Evolutionary conservation across 1,284 basidiomycete genomes (phyloP), one percentile per base, ranked within the genome.

Genomic region (Trichosporon faecale): DNA sequence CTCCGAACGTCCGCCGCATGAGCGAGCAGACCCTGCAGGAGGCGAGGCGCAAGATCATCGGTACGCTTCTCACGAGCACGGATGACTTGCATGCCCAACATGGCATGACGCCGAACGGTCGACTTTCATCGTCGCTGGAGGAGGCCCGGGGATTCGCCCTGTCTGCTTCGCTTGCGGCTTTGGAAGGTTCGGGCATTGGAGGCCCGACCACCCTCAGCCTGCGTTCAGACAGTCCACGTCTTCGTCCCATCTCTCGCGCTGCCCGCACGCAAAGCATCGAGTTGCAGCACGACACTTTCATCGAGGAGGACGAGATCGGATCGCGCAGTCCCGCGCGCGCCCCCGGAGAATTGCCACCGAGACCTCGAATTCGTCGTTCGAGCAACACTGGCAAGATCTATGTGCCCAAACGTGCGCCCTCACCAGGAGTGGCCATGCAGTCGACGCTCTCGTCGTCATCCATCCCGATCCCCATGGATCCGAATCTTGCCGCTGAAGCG

Each of bases 1-100:
- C 69, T 5, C 68, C 68, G 25, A 64, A 67, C 23, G 60, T 27
- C 72, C 72, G 79, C 8, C 68, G 79, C 25, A 69, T 77, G 64
- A 79, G 77, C 60, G 80, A 79, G 68, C 76, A 77, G 68, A 79
- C 76, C 2, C 74, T 82, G n/a, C 78, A 79, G 21, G 73, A 78
- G 57, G 80, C 81, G 23, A 69, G 81, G 18, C 77, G 78, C 63
- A 79, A 75, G 72, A 79, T 80, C 52, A 72, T 81, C 12, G 79
- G 77, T n/a, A 77, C 78, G 2, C 65, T 80, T 4, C 52, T 79
- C 3, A 65, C 66, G n/a, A 75, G 73, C 25, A 73, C 74, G 4
- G 77, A 79, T 9, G 77, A 79, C 67, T 68, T 77, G 2, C 57
- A 72, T 72, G 8, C 68, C 69, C 5, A 37, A 16, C 57, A 60